Base-by-base conservation (phyloP, 2,329 filamentous ascomycete genomes). In the Aspergillus awamori region DNA sequence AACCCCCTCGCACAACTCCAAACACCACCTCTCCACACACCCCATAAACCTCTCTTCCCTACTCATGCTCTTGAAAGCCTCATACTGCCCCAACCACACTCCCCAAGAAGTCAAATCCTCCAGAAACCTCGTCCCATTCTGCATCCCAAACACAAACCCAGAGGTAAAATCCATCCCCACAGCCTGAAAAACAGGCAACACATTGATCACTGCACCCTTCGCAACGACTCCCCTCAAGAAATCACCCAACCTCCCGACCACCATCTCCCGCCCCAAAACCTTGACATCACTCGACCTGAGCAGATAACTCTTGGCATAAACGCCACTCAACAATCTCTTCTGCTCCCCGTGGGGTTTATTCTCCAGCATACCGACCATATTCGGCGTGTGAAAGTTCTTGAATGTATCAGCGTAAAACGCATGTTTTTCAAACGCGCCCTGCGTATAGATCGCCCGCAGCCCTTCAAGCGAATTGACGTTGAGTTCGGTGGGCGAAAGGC, bases 271-370 rank as follows among this genome's bases (percentile, higher is more conserved):
- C 80, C 74, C 4, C 84, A 80, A 65, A 90, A 85, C 77, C 0
- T 77, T 75, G 10, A 89, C 73, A 1, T 86, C 79, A 0, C 77
- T 70, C 4, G 87, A 90, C 5, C 79, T 77, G 60, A 86, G 84
- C 38, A 93, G 78, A 53, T 80, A 86, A 0, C 89, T 90, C 71
- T 93, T 93, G 56, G 89, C 91, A 77, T 92, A 93, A 56, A 89
- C 83, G 65, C 90, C 86, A 58, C 87, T 88, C 24, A 93, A 77
- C 84, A 92, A 89, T 17, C 89, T 84, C 72, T 92, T 93, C 47
- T 89, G 80, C 7, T 80, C 76, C 0, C 88, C 87, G 71, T 93
- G 91, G 1, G 82, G 77, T 36, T 81, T 84, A 22, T 84, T 83
- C 15, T 79, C 72, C 4, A 80, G 75, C 20, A 86, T 86, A 1